Base-by-base conservation (phyloP, 768 basidiomycete genomes). In the Tricholoma saponaceum region DNA sequence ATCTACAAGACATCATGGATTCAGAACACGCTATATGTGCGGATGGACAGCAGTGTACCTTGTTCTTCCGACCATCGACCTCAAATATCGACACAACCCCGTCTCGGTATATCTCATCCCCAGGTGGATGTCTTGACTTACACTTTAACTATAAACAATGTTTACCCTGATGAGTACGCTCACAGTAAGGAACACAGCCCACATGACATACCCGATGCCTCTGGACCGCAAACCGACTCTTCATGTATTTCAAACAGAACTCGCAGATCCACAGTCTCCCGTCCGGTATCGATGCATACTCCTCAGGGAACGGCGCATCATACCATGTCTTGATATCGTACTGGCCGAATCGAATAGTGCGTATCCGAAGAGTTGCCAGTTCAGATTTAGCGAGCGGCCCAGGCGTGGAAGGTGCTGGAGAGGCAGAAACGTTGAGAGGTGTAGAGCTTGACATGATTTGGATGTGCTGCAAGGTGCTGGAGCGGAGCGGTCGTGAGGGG, bases 301-400 rank as follows among this genome's bases (percentile, higher is more conserved):
- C 97, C 69, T 98, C 96, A 0, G 97, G 96, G 69, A 98, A 98
- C 5, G 97, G 97, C 22, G 97, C 97, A 68, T 97, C 94, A 70
- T 93, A 98, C 97, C 97, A 99, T 3, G 97, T 98, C 69, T 93
- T 86, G 67, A 98, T 93, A 66, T 98, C 95, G 68, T 79, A 95
- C 56, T 83, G 79, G 25, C 95, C 95, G 64, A 98, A 95, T 26
- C 94, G 86, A 60, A 98, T 94, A 55, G 82, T 85, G 55, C 85
- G 88, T 78, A 96, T 97, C 61, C 87, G 86, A 46, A 89, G 80
- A 26, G 71, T 73, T 33, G 71, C 67, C 30, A 72, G 71, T 35
- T 72, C 70, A 52, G 66, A 60, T 59, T 68, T 70, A 44, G 70
- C 52, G n/a, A 72, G 61, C 49, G 69, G 64, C 14, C 60, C 62